phyloP scores from a whole-genome alignment of 2,329 filamentous ascomycete genomes.

The Claviceps pazoutovae region DNA sequence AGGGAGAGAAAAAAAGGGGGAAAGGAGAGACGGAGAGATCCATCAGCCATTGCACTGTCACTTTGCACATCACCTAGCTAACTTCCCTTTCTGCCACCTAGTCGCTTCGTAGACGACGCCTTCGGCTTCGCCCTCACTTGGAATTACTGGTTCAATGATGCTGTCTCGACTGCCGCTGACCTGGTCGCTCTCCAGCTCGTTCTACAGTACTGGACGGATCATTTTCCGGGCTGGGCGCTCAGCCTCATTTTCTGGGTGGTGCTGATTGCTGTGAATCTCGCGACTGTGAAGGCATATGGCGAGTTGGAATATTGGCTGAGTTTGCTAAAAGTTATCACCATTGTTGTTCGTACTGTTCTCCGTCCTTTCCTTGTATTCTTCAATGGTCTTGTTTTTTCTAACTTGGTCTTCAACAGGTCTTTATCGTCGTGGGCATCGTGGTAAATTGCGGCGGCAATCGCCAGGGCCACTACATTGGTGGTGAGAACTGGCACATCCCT shows the following conservation, averaged over 20 bases:
- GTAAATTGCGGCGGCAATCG: slow-evolving; percentile 39
- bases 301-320: slow-evolving; percentile 43
- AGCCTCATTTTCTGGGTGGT: slow-evolving; percentile 47
- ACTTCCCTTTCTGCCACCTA: not conserved
- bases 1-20: not conserved
- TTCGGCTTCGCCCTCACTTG: slow-evolving; percentile 41
- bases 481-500: slow-evolving; percentile 41
- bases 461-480: slow-evolving; percentile 40
- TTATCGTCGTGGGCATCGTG: slow-evolving; percentile 48
- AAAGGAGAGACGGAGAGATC: not conserved
- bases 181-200: slow-evolving; percentile 39
- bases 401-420: slow-evolving; percentile 21
- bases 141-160: slow-evolving; percentile 56
- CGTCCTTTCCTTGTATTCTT: not conserved
- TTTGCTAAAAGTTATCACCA: slow-evolving; percentile 38
- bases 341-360: slow-evolving; percentile 21
- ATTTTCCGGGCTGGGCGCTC: slow-evolving; percentile 49
- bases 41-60: too few species aligned
- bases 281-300: slow-evolving; percentile 21
- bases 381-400: not conserved
- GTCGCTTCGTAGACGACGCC: slow-evolving; percentile 37
- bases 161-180: slow-evolving; percentile 38
- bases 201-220: slow-evolving; percentile 46
- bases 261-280: slow-evolving; percentile 29
- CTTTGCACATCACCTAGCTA: not conserved